phyloP scores from a whole-genome alignment of 139 green algal species.

The Picochlorum sp. region DNA sequence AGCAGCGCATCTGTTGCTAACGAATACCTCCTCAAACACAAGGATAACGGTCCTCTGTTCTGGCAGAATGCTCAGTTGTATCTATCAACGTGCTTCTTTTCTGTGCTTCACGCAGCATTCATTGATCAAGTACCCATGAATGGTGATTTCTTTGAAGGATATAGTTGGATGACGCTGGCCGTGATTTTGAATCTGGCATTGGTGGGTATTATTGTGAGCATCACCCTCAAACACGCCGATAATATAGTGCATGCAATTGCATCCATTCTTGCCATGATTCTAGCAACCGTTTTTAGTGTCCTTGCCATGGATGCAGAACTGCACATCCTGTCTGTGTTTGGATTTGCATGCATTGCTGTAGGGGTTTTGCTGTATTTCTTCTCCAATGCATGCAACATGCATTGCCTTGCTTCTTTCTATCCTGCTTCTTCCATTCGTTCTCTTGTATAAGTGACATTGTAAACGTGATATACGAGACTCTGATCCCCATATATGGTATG shows the following conservation, averaged over 20 bases:
- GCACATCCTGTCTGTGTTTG: background rate
- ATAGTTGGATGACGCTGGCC: background rate
- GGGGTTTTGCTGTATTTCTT: background rate
- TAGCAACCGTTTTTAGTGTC: background rate
- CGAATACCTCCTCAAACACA: background rate
- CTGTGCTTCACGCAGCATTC: background rate
- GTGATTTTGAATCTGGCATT: background rate
- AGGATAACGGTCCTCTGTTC: background rate
- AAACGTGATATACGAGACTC: too few species aligned
- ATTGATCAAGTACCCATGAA: background rate
- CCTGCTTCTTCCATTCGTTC: too few species aligned
- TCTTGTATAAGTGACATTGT: too few species aligned
- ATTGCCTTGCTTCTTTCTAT: too few species aligned
- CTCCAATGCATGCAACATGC: too few species aligned
- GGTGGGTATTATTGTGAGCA: background rate
- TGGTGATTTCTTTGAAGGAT: background rate
- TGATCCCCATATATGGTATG: too few species aligned
- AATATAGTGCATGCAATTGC: conserved; percentile 1
- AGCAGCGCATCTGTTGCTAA: background rate
- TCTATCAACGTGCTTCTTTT: background rate
- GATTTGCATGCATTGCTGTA: background rate
- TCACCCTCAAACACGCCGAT: background rate
- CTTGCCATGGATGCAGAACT: background rate
- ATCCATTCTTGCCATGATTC: background rate
- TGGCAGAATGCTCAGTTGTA: conserved; percentile 3